phyloP scores from a whole-genome alignment of 805 yeast species.

The Pichia rugopelliculosa region DNA sequence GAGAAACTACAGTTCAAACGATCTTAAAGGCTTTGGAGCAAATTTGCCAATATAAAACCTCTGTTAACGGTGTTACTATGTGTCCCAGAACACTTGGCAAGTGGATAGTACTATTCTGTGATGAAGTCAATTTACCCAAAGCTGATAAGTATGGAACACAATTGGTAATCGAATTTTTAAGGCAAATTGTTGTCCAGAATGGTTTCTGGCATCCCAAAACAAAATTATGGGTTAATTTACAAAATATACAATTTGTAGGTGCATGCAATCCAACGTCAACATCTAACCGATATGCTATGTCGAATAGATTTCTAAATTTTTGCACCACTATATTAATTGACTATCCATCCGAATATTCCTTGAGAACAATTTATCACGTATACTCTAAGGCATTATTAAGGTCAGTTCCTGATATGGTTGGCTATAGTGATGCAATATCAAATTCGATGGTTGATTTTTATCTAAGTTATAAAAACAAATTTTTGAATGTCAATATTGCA shows the following conservation, averaged over 20 bases:
- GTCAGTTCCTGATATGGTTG: conserved; percentile 51
- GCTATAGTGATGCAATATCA: conserved; percentile 46
- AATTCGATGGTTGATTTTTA: conserved; percentile 64
- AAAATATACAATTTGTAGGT: conserved; percentile 76
- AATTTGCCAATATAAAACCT: conserved; percentile 52
- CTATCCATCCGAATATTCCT: conserved; percentile 61
- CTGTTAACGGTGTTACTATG: conserved; percentile 44
- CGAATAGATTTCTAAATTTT: conserved; percentile 60
- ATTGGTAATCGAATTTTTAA: conserved; percentile 56
- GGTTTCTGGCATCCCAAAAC: conserved; percentile 72
- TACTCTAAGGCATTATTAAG: conserved; percentile 52
- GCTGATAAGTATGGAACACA: conserved; percentile 70
- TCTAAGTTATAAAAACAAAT: conserved; percentile 32
- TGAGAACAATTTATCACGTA: conserved; percentile 58
- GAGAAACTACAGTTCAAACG: conserved; percentile 60
- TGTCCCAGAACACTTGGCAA: conserved; percentile 56
- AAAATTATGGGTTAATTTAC: conserved; percentile 57
- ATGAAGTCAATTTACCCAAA: conserved; percentile 80
- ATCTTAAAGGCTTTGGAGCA: conserved; percentile 64
- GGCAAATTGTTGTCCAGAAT: conserved; percentile 62
- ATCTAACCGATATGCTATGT: conserved; percentile 57
- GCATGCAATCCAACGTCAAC: conserved; percentile 91
- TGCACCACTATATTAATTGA: conserved; percentile 63
- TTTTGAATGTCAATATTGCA: conserved; percentile 33
- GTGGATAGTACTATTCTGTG: conserved; percentile 81